phyloP scores from a whole-genome alignment of 441 rosid genomes.

The Arabidopsis hybrid region DNA sequence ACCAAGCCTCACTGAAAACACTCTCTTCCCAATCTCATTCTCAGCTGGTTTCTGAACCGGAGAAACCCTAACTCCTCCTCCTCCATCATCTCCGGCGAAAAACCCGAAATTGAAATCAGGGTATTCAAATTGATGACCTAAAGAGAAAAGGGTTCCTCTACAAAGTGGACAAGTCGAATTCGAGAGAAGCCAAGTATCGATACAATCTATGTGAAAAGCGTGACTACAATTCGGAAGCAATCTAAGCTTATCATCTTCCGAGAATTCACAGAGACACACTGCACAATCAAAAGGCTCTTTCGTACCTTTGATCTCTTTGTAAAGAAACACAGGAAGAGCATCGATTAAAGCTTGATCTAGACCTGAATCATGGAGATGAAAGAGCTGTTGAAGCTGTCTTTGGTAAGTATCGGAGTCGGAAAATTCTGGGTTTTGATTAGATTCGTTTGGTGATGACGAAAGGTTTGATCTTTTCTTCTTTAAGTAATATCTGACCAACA shows the following conservation, averaged over 20 bases:
- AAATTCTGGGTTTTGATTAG: constrained; percentile 52
- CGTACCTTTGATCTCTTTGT: constrained; percentile 59
- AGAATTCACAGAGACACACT: constrained; percentile 72
- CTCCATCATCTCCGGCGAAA: constrained; percentile 51
- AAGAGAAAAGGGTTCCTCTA: constrained; percentile 60
- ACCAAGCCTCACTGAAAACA: constrained; percentile 75
- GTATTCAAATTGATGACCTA: constrained; percentile 56
- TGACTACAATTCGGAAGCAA: constrained; percentile 72
- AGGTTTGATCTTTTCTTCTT: constrained; percentile 54
- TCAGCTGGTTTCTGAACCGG: constrained; percentile 59
- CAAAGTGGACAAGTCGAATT: constrained; percentile 81
- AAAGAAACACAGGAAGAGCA: constrained; percentile 70
- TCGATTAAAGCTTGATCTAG: constrained; percentile 72
- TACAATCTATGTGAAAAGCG: constrained; percentile 74
- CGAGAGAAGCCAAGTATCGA: constrained; percentile 77
- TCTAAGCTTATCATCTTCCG: constrained; percentile 61
- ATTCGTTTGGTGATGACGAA: constrained; percentile 59
- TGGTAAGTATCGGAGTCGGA: constrained; percentile 64
- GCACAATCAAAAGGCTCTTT: constrained; percentile 79
- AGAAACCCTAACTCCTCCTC: constrained; percentile 48
- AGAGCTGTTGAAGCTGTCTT: constrained; percentile 74
- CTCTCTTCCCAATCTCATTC: constrained; percentile 73
- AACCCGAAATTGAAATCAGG: constrained; percentile 54
- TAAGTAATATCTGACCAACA: constrained; percentile 52
- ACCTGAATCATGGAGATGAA: constrained; percentile 79